Evolutionary conservation across 169 alveolate genomes (phyloP), one percentile per base, ranked within the genome.

Genomic region (Plasmodium gaboni): DNA sequence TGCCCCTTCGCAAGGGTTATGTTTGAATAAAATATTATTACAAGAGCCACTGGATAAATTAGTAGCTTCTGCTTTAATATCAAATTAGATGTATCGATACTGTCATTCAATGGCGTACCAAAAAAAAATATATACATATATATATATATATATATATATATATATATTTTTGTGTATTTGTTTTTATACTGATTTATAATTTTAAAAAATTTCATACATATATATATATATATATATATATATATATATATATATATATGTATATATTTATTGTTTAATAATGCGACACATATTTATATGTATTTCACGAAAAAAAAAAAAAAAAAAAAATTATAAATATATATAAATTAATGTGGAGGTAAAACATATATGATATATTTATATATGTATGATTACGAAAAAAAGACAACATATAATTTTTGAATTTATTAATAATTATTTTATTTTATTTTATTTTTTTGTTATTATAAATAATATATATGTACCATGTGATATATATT

Each of bases 1-100:
- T 57, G 91, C 91, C 1, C 91, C 91, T 7, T 22, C 91, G 0
- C 91, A 83, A 17, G 91, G 91, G 7, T 64, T 83, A 44, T 83
- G 91, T 72, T 17, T 83, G 13, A 48, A 60, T 17, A 83, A 83
- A 17, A 26, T 83, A 17, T 57, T 83, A 28, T 68, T 83, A 48
- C 60, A 60, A 7, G 17, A 60, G 1, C 53, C 17, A 38, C 12
- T 83, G 15, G 57, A 68, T 13, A 15, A 15, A 12, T 7, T 22
- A 2, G 42, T 83, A 15, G 28, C 48, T 50, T 22, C 83, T 7
- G 48, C 83, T 9, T 2, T 76, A 15, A 53, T 76, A 3, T 63
- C 89, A n/a, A 17, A 60, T 28, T 72, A 28, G 42, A 53, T 15
- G 15, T 4, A 13, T 13, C 12, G 46, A 38, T 38, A 38, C 46